Conservation (phyloP, 139 green algal species). For the Auxenochlorella pyrenoidosa region DNA sequence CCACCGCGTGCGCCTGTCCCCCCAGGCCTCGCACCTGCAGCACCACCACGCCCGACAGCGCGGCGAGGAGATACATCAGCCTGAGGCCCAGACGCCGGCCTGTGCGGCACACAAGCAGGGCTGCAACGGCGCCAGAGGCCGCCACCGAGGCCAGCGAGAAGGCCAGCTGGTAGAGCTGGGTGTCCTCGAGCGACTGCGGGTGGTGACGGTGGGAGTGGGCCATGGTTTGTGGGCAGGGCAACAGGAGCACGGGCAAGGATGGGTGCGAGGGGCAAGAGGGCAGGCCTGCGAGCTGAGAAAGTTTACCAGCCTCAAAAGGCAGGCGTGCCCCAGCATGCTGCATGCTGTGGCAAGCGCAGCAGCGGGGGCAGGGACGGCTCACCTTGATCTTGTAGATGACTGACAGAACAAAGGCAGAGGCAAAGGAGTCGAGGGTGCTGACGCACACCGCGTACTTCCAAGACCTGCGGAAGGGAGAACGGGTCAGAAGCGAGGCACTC, state of each 20-base stretch:
- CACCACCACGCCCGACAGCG: background rate
- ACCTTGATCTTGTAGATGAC: background rate
- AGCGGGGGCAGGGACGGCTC: too few relatives aligned
- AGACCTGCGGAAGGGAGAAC: too few relatives aligned
- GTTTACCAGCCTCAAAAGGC: too few relatives aligned
- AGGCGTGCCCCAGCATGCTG: too few relatives aligned
- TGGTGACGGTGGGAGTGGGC: too few relatives aligned
- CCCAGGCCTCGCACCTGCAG: too few relatives aligned
- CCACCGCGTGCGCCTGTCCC: too few relatives aligned
- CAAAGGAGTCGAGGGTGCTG: slow-evolving; percentile 4
- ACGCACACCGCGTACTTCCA: background rate
- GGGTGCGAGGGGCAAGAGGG: background rate
- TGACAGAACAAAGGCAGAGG: background rate
- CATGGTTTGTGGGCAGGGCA: background rate
- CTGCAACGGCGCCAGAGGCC: background rate
- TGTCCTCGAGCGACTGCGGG: background rate
- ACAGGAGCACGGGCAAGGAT: too few relatives aligned
- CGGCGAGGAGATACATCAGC: background rate
- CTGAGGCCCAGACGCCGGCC: background rate
- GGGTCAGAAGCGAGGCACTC: too few relatives aligned
- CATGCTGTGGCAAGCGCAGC: too few relatives aligned
- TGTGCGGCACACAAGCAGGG: background rate
- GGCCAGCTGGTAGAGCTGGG: background rate
- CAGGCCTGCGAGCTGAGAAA: too few relatives aligned
- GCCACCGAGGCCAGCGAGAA: background rate